Evolutionary conservation across 768 basidiomycete genomes (phyloP).

Genomic region (Podaxis rugospora): DNA sequence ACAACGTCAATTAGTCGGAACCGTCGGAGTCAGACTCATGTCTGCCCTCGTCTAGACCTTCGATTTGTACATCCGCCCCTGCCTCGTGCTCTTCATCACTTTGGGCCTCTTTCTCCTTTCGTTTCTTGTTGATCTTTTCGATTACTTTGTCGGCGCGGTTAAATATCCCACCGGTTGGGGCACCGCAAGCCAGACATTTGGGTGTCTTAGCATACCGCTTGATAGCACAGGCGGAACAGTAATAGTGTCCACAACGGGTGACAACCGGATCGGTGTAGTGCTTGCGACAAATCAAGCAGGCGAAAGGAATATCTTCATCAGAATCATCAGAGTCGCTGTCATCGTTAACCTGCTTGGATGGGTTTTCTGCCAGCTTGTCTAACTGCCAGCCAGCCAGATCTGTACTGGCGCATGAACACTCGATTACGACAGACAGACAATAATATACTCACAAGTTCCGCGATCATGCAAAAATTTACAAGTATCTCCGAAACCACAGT

Average conservation of each 20-base stretch:
- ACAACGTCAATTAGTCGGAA: constrained; percentile 18
- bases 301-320: constrained; percentile 91
- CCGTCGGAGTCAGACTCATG: constrained; percentile 33
- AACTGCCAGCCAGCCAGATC: constrained; percentile 99
- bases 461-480: constrained; percentile 99
- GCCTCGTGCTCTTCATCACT: constrained; percentile 40
- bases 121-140: constrained; percentile 76
- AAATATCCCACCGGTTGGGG: constrained; percentile 93
- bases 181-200: constrained; percentile 92
- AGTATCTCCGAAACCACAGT: constrained; percentile 97
- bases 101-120: constrained; percentile 50
- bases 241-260: constrained; percentile 96
- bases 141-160: constrained; percentile 93
- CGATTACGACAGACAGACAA: not conserved
- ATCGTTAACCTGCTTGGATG: constrained; percentile 58
- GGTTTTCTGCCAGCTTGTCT: constrained; percentile 83
- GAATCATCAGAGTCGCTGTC: constrained; percentile 61
- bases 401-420: constrained; percentile 23
- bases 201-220: constrained; percentile 92
- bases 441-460: constrained; percentile 71
- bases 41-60: constrained; percentile 43
- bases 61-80: constrained; percentile 49
- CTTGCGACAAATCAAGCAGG: constrained; percentile 96
- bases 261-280: constrained; percentile 93
- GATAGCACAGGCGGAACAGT: constrained; percentile 93